Conservation (phyloP, 2,329 filamentous ascomycete species). For the Alternaria conjuncta region DNA sequence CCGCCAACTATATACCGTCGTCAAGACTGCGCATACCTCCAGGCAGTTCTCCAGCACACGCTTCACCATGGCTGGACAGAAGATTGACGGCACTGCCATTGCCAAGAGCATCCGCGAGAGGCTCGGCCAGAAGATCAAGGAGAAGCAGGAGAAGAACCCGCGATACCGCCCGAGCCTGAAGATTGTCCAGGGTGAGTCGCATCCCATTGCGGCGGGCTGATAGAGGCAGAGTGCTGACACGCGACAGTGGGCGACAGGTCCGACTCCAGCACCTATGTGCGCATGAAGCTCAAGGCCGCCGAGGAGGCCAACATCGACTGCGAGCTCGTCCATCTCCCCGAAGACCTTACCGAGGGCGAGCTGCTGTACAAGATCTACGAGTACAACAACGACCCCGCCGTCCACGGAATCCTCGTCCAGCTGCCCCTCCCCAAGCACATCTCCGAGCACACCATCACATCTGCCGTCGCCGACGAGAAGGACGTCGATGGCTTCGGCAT, state of each 20-base stretch:
- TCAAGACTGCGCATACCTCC: constrained; percentile 12
- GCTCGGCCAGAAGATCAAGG: constrained; percentile 78
- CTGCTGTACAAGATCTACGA: constrained; percentile 80
- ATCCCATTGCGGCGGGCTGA: constrained; percentile 5
- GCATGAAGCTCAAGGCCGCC: constrained; percentile 99
- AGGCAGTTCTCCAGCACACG: constrained; percentile 59
- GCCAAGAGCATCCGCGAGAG: constrained; percentile 88
- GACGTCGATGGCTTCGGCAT: constrained; percentile 98
- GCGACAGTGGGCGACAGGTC: constrained; percentile 82
- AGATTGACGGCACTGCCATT: constrained; percentile 95
- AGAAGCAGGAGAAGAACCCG: constrained; percentile 81
- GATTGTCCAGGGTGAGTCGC: constrained; percentile 83
- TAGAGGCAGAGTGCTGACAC: constrained; percentile 8
- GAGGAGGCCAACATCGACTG: constrained; percentile 92
- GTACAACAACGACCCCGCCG: constrained; percentile 83
- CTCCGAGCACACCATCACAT: constrained; percentile 88
- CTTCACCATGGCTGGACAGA: constrained; percentile 79
- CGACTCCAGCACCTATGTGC: constrained; percentile 97
- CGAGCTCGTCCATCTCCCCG: constrained; percentile 82
- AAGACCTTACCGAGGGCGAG: constrained; percentile 81
- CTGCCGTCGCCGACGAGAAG: constrained; percentile 89
- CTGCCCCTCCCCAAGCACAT: constrained; percentile 88
- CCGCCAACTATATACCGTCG: constrained; percentile 26
- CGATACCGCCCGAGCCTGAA: constrained; percentile 88
- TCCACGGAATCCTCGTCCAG: constrained; percentile 95